Evolutionary conservation across 2,329 filamentous ascomycete species (phyloP).

Genomic region (Cadophora malorum): DNA sequence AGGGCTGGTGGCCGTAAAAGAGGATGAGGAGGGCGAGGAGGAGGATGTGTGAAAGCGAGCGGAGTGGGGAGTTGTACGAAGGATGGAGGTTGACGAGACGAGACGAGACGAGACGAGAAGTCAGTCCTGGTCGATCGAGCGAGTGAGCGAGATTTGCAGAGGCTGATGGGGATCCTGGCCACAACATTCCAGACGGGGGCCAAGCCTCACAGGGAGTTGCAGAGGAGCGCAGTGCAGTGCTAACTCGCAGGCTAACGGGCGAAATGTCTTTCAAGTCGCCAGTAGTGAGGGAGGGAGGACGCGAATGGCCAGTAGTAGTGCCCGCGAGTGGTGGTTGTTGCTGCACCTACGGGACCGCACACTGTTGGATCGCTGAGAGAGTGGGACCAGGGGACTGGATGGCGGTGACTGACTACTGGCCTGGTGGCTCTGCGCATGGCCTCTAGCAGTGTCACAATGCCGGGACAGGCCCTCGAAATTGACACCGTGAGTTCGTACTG

Average conservation of each 20-base stretch:
- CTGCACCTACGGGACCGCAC: not conserved
- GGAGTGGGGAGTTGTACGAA: conserved; percentile 17
- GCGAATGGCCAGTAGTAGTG: not conserved
- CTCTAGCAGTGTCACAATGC: not conserved
- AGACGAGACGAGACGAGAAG: not conserved
- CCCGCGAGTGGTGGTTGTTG: not conserved
- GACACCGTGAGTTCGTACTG: not conserved
- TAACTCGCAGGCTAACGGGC: not conserved
- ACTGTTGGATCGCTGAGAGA: not conserved
- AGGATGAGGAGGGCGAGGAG: conserved; percentile 10
- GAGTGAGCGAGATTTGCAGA: conserved; percentile 10
- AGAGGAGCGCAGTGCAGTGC: not conserved
- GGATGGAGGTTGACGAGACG: conserved; percentile 9
- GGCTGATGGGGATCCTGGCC: conserved; percentile 11
- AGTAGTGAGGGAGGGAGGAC: not conserved
- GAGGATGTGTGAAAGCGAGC: conserved; percentile 5
- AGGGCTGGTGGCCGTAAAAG: not conserved
- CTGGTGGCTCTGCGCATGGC: not conserved
- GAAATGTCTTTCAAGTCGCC: conserved; percentile 5
- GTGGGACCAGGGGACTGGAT: conserved; percentile 1
- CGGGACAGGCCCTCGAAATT: not conserved
- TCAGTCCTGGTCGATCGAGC: not conserved
- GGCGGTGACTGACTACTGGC: not conserved
- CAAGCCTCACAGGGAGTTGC: conserved; percentile 4
- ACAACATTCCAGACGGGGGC: conserved; percentile 19